Conservation (phyloP, 129 eudicot genomes). For the Solidago caesia region DNA sequence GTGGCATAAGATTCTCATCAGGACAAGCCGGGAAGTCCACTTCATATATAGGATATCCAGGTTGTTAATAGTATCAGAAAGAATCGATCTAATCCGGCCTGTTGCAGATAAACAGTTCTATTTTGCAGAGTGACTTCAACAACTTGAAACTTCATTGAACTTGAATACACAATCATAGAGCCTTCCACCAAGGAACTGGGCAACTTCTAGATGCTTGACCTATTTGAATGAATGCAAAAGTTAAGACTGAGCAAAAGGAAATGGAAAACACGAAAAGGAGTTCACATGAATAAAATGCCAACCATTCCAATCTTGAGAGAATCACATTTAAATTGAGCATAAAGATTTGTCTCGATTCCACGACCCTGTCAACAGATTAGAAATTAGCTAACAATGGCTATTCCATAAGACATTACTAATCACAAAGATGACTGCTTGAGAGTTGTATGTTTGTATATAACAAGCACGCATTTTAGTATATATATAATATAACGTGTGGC, state of each 20-base stretch:
- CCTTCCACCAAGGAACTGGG: conserved; percentile 92
- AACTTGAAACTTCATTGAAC: conserved; percentile 59
- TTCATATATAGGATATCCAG: conserved; percentile 2
- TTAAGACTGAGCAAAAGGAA: conserved; percentile 5
- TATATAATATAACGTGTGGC: background rate
- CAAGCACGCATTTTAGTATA: too few relatives aligned
- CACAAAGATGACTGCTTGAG: background rate
- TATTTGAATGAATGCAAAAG: conserved; percentile 9
- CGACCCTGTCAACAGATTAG: conserved; percentile 69
- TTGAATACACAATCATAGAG: conserved; percentile 96
- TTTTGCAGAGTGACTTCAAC: conserved; percentile 11
- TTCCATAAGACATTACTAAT: background rate
- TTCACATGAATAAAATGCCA: conserved; percentile 18
- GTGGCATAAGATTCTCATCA: background rate
- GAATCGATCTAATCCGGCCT: conserved; percentile 23
- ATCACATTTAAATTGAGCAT: conserved; percentile 89
- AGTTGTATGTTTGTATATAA: background rate
- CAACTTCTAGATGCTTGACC: conserved; percentile 98
- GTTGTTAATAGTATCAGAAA: conserved; percentile 13
- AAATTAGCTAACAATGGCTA: background rate
- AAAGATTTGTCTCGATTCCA: conserved; percentile 94
- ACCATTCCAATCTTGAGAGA: conserved; percentile 97
- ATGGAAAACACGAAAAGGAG: background rate
- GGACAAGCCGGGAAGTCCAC: background rate
- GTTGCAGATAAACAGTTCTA: conserved; percentile 7